phyloP scores from a whole-genome alignment of 495 filamentous ascomycete species.

The Penicillium mononematosum region DNA sequence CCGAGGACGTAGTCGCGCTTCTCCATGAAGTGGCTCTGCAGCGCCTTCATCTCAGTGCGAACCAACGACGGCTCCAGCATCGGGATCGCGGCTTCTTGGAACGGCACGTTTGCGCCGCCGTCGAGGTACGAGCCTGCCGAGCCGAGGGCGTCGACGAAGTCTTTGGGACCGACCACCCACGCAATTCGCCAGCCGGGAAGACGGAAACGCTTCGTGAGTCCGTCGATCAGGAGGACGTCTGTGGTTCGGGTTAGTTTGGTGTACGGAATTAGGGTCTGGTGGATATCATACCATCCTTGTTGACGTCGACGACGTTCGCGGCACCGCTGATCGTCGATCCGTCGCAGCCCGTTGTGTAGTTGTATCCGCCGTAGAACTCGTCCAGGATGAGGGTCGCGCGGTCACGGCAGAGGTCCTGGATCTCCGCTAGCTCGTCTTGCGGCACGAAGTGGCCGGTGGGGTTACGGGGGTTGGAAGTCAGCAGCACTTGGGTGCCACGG shows the following conservation, averaged over 20 bases:
- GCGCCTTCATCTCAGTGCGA: constrained; percentile 79
- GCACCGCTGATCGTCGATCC: constrained; percentile 84
- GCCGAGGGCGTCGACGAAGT: constrained; percentile 91
- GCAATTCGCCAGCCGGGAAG: constrained; percentile 96
- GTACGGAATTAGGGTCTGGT: constrained; percentile 23
- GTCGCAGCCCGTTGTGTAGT: constrained; percentile 88
- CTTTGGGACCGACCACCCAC: constrained; percentile 94
- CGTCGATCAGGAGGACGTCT: constrained; percentile 91
- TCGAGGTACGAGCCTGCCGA: constrained; percentile 95
- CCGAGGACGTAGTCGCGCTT: constrained; percentile 88
- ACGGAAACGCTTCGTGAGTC: constrained; percentile 94
- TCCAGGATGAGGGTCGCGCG: constrained; percentile 90
- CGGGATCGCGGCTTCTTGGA: constrained; percentile 88
- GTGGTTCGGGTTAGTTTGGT: constrained; percentile 5
- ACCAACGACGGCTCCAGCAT: constrained; percentile 87
- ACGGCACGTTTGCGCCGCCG: constrained; percentile 89
- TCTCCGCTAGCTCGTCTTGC: constrained; percentile 77
- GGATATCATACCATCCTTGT: constrained; percentile 54
- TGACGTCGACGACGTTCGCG: constrained; percentile 72
- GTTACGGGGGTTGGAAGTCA: constrained; percentile 96
- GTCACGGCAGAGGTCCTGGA: constrained; percentile 89
- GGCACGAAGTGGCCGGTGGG: constrained; percentile 85
- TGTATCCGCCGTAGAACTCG: constrained; percentile 96
- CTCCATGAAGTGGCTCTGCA: constrained; percentile 81
- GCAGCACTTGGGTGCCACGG: constrained; percentile 79